These are phyloP conservation scores for Farysia itapuensis DNA, from an alignment of 1,284 basidiomycete genomes.

Conservation along the genomic window DNA sequence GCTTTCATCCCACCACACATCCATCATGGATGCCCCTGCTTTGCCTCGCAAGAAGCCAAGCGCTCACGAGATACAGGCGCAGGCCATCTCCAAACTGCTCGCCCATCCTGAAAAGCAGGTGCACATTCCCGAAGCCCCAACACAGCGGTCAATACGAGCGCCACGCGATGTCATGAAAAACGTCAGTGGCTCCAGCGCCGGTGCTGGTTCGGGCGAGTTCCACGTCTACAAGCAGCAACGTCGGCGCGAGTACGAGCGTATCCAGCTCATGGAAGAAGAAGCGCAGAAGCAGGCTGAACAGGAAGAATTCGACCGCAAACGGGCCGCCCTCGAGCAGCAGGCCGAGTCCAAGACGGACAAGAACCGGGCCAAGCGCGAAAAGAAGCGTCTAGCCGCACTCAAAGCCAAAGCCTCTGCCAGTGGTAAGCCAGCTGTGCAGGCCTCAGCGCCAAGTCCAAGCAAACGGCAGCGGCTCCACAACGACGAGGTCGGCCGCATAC, in stretches of 20 bases:
- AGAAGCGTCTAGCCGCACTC: conserved; percentile 43
- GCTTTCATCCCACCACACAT: too few relatives aligned
- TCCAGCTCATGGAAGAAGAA: conserved; percentile 86
- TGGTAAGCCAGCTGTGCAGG: background rate
- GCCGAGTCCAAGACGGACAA: conserved; percentile 60
- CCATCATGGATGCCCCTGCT: too few relatives aligned
- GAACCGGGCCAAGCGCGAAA: conserved; percentile 54
- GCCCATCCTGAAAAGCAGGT: conserved; percentile 47
- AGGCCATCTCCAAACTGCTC: conserved; percentile 44
- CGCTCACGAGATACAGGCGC: conserved; percentile 48
- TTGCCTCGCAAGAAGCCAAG: conserved; percentile 41
- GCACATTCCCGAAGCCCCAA: conserved; percentile 30
- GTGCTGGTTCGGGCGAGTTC: conserved; percentile 59
- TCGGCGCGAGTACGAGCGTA: conserved; percentile 88
- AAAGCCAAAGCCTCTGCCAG: conserved; percentile 8
- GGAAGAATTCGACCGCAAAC: conserved; percentile 36
- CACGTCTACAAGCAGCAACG: conserved; percentile 97
- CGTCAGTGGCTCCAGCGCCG: conserved; percentile 56
- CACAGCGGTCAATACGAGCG: conserved; percentile 38
- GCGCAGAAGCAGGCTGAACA: conserved; percentile 68
- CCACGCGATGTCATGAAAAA: conserved; percentile 76
- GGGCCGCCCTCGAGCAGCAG: conserved; percentile 11
- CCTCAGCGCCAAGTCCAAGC: too few relatives aligned
- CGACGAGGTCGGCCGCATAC: too few relatives aligned
- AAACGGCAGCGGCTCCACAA: too few relatives aligned